Conservation (phyloP, 75 land plant genomes). For the Sequoia sempervirens region DNA sequence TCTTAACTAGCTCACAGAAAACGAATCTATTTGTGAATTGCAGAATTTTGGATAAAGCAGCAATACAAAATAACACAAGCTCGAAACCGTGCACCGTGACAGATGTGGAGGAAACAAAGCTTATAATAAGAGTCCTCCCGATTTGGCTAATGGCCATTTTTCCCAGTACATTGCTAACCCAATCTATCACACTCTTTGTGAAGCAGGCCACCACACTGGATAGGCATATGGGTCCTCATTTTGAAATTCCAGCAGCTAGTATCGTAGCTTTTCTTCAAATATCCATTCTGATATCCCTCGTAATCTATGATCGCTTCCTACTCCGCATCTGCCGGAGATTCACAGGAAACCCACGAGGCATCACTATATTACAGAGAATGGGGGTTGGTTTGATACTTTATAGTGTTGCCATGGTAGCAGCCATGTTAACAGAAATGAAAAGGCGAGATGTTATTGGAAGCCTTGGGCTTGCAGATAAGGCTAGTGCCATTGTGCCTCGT, state of each 20-base stretch:
- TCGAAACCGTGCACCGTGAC: conserved; percentile 55
- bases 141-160: conserved; percentile 36
- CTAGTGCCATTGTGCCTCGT: conserved; percentile 9
- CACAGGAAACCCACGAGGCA: no score
- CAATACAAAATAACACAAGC: conserved; percentile 25
- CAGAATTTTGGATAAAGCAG: conserved; percentile 66
- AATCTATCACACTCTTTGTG: conserved; percentile 51
- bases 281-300: conserved; percentile 29
- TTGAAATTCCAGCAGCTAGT: conserved; percentile 54
- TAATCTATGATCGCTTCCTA: conserved; percentile 38
- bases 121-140: conserved; percentile 45
- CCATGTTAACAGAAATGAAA: conserved; percentile 16
- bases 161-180: conserved; percentile 42
- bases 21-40: not conserved
- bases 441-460: not conserved
- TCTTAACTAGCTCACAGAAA: no score
- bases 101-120: conserved; percentile 70
- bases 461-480: not conserved
- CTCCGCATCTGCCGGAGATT: no score
- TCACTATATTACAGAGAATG: no score
- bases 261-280: conserved; percentile 34
- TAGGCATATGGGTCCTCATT: conserved; percentile 21
- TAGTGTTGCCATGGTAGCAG: no score
- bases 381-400: no score
- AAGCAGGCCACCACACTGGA: conserved; percentile 62